These are phyloP conservation scores for Nothophaeocryptopus gaeumannii DNA, from an alignment of 2,329 filamentous ascomycete genomes.

Conservation along the genomic window DNA sequence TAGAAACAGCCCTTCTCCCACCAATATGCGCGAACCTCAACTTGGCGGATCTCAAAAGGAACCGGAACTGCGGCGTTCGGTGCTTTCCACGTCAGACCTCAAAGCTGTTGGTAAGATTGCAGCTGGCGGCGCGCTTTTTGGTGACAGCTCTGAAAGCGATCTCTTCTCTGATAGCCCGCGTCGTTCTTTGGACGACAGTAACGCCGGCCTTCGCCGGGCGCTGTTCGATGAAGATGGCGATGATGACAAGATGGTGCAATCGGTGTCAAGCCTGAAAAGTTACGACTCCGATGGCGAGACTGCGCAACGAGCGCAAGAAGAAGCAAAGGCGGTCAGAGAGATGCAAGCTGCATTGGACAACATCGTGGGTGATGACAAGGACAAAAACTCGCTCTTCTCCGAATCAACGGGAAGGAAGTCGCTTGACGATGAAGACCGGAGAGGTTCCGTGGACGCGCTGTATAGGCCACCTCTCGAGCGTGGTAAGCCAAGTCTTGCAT, in stretches of 20 bases:
- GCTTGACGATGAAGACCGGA: conserved; percentile 34
- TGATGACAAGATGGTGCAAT: conserved; percentile 70
- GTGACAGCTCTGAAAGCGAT: conserved; percentile 5
- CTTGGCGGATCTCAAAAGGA: conserved; percentile 26
- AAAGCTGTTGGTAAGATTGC: conserved; percentile 36
- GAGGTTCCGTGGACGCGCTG: conserved; percentile 18
- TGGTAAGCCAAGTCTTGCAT: conserved; percentile 82
- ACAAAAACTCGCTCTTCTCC: conserved; percentile 64
- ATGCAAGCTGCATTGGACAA: conserved; percentile 90
- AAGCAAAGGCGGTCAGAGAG: conserved; percentile 80
- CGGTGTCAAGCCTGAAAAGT: conserved; percentile 76
- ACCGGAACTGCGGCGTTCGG: conserved; percentile 57
- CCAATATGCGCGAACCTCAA: conserved; percentile 23
- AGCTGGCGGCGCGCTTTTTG: no score
- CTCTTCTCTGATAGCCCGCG: conserved; percentile 41
- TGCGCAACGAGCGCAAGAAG: conserved; percentile 54
- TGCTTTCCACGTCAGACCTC: conserved; percentile 61
- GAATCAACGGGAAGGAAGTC: conserved; percentile 57
- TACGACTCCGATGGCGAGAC: conserved; percentile 68
- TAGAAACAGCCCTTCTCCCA: conserved; percentile 20
- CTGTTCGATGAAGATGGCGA: conserved; percentile 78
- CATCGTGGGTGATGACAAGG: conserved; percentile 79
- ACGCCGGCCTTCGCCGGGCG: conserved; percentile 44
- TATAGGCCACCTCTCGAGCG: conserved; percentile 44
- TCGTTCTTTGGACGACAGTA: conserved; percentile 68